Evolutionary conservation across 208 protist genomes (phyloP).

Genomic region (Herpetomonas tarakana): DNA sequence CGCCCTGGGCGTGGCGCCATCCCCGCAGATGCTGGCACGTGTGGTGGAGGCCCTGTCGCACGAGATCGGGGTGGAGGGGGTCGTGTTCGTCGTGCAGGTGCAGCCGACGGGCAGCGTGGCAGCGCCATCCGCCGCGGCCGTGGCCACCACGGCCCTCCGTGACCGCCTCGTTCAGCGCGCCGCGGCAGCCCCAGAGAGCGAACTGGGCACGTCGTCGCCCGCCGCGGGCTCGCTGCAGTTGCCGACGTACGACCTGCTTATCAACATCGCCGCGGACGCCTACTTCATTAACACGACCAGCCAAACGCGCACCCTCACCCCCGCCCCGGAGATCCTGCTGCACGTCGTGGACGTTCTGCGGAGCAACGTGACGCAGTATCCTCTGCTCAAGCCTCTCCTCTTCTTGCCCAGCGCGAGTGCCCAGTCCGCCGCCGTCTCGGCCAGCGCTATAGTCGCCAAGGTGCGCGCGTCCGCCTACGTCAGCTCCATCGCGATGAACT

Average conservation of each 20-base stretch:
- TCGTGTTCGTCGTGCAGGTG: conserved; percentile 24
- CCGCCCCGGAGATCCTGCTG: conserved; percentile 46
- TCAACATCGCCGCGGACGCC: conserved; percentile 28
- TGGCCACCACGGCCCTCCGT: not conserved
- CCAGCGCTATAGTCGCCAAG: conserved; percentile 8
- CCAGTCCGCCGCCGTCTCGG: not conserved
- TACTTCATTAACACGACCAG: conserved; percentile 14
- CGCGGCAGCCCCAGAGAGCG: not conserved
- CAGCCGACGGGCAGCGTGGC: conserved; percentile 12
- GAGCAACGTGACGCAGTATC: conserved; percentile 19
- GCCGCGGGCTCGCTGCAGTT: conserved; percentile 3
- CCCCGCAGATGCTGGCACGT: not conserved
- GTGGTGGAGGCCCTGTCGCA: conserved; percentile 1
- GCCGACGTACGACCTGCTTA: conserved; percentile 39
- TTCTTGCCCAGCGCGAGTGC: not conserved
- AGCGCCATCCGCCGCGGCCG: conserved; percentile 1
- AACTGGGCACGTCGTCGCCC: not conserved
- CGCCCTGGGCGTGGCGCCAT: not conserved
- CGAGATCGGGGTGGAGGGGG: conserved; percentile 13
- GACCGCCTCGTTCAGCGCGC: not conserved
- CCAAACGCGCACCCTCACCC: conserved; percentile 13
- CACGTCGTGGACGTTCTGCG: conserved; percentile 29
- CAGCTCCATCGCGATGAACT: conserved; percentile 36
- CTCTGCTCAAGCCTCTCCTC: conserved; percentile 29
- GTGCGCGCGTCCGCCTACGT: conserved; percentile 4